Percentiles rank a stretch among this genome's conserved stretches.
These are phyloP conservation scores for Pestalotiopsis sp. DNA, from an alignment of 2,329 filamentous ascomycete species.

Conservation along the genomic window DNA sequence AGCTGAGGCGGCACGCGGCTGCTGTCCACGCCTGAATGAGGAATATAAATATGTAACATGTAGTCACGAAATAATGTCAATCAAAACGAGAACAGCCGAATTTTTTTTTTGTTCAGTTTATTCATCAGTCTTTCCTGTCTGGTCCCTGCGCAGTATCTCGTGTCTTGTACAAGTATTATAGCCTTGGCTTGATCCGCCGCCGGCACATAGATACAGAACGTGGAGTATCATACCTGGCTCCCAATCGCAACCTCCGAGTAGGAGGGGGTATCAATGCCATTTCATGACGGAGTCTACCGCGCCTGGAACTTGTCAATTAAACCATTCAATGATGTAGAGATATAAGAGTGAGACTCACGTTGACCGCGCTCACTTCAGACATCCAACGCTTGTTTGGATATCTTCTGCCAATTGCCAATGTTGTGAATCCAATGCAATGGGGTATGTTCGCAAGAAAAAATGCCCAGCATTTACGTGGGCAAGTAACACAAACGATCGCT, in stretches of 20 bases:
- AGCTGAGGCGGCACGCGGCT: constrained; percentile 41
- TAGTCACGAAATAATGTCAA: neutral
- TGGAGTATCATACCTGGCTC: too few species aligned
- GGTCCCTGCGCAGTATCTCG: neutral
- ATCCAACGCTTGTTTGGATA: too few species aligned
- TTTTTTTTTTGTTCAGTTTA: neutral
- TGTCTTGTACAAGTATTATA: neutral
- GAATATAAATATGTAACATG: constrained; percentile 6
- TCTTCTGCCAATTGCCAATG: too few species aligned
- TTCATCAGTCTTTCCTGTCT: neutral
- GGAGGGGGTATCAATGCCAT: too few species aligned
- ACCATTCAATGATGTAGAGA: too few species aligned
- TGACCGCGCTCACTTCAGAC: too few species aligned
- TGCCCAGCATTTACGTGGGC: neutral
- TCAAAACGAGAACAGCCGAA: neutral
- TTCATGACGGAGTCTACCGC: too few species aligned
- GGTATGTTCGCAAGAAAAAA: neutral
- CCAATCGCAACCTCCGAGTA: too few species aligned
- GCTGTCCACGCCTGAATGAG: constrained; percentile 23
- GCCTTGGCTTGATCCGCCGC: neutral
- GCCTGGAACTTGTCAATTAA: too few species aligned
- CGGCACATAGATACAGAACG: neutral
- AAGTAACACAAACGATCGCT: neutral
- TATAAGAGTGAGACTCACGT: too few species aligned
- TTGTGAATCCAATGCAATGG: too few species aligned